Evolutionary conservation across 1,139 yeast species (phyloP), one percentile per base, ranked within the genome.

Genomic region (Blastobotrys persicus): DNA sequence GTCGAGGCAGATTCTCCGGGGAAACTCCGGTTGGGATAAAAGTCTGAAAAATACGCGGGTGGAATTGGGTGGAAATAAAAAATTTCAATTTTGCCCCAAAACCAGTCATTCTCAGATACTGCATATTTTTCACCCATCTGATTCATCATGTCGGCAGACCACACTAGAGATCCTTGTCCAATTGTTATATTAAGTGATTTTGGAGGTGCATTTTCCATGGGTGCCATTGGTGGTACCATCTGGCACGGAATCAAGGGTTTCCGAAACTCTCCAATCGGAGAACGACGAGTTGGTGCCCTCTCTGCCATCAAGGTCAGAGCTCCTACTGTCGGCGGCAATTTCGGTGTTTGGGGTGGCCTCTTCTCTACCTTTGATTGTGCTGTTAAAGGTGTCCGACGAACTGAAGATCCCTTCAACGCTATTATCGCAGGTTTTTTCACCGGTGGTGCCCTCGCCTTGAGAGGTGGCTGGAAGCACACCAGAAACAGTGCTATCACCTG

Each of bases 241-340:
- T 92, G 98, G 98, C 98, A 92, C 75, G 97, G 98, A 66, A 86
- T 92, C 66, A 92, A 94, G 69, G 99, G 99, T 44, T 92, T 92
- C 79, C 81, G 98, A 70, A 94, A 94, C 77, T 88, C 97, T 12
- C 98, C 99, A 14, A 61, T 71, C 51, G 98, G 98, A 54, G 98
- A 92, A 72, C 83, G 98, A 74, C 78, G 95, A 62, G 74, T 80
- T 55, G 98, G 98, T 47, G 88, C 96, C 20, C 67, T 92, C 54
- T 76, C 88, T 34, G 98, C 98, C 47, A 85, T 92, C 61, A 88
- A 89, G 68, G 88, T 96, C 52, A 80, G 98, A 70, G 98, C 97
- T 1, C 99, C 99, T 39, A 96, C 92, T 46, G 91, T 92, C 50
- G 99, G 98, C 57, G 99, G 99, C 64, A 92, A 92, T 72, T 92